Percentiles rank a stretch among this genome's conserved stretches.
phyloP scores from a whole-genome alignment of 2,329 filamentous ascomycete species.

The Beauveria sp. region DNA sequence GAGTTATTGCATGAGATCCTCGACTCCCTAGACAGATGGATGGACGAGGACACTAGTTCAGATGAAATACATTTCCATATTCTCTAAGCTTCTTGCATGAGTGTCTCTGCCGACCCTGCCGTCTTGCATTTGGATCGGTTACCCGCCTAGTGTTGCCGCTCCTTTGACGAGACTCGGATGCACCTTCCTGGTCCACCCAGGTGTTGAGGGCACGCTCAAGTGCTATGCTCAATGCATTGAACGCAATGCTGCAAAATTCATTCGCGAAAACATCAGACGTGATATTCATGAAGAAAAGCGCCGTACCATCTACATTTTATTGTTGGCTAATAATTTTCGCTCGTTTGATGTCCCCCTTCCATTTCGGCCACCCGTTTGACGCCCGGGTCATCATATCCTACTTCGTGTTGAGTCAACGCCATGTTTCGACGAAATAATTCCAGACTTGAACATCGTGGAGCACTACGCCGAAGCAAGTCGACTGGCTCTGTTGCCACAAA shows the following conservation, averaged over 20 bases:
- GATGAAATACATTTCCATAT: conserved; percentile 11
- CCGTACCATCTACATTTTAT: not conserved
- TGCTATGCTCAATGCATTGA: not conserved
- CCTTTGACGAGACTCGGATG: not conserved
- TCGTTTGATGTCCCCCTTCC: conserved; percentile 1
- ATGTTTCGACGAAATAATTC: conserved; percentile 46
- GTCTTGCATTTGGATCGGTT: not conserved
- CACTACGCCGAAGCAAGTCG: conserved; percentile 46
- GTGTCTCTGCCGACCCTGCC: no score
- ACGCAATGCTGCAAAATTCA: not conserved
- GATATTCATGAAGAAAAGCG: not conserved
- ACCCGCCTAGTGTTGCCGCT: not conserved
- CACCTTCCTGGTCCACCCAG: not conserved
- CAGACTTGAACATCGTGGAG: conserved; percentile 31
- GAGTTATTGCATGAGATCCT: not conserved
- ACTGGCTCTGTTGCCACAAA: conserved; percentile 35
- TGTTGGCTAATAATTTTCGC: not conserved
- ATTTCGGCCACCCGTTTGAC: not conserved
- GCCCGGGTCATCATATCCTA: not conserved
- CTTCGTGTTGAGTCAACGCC: not conserved
- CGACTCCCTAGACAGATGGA: not conserved
- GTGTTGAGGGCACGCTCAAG: not conserved
- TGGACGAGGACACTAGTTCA: conserved; percentile 3
- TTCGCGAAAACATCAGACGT: not conserved
- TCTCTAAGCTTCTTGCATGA: not conserved